A percentile compares a stretch with the other conserved stretches of the same genome.
Evolutionary conservation across 306 rosid species (phyloP).

Genomic region (Pachyrhizus erosus): DNA sequence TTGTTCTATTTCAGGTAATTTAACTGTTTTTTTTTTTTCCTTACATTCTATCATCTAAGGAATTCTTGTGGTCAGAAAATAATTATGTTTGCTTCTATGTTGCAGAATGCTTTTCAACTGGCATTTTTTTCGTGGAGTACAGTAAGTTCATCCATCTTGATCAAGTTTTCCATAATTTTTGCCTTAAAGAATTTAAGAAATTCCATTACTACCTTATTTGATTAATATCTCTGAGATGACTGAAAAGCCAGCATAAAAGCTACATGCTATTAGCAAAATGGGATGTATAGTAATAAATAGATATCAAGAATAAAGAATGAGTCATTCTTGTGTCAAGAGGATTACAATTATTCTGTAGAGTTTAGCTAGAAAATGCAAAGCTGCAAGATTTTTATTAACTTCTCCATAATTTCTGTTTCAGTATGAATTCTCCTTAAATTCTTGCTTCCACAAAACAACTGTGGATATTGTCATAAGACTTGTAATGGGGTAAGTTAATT

Average conservation of each 20-base stretch:
- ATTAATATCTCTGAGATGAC: neutral
- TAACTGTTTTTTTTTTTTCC: neutral
- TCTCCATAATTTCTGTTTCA: slow-evolving; percentile 44
- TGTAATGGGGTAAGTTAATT: slow-evolving; percentile 71
- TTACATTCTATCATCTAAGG: neutral
- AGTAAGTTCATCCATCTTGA: slow-evolving; percentile 56
- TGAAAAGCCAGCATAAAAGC: neutral
- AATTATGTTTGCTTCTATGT: slow-evolving; percentile 26
- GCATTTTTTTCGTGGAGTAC: slow-evolving; percentile 81
- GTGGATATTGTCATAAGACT: slow-evolving; percentile 58
- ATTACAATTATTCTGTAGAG: neutral
- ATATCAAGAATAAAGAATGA: neutral
- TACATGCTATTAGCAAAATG: neutral
- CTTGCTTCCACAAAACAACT: slow-evolving; percentile 66
- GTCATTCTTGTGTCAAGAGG: neutral
- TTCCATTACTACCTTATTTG: neutral
- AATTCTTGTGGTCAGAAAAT: neutral
- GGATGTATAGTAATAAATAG: neutral
- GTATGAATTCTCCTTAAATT: slow-evolving; percentile 47
- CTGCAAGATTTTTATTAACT: neutral
- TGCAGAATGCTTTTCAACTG: slow-evolving; percentile 85
- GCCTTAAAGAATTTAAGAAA: neutral
- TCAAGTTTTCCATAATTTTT: neutral
- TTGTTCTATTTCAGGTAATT: slow-evolving; percentile 78
- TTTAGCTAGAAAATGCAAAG: neutral